Percentiles rank a stretch among this genome's conserved stretches.
These are phyloP conservation scores for Astragalus membranaceus DNA, from an alignment of 306 rosid genomes.

Conservation along the genomic window DNA sequence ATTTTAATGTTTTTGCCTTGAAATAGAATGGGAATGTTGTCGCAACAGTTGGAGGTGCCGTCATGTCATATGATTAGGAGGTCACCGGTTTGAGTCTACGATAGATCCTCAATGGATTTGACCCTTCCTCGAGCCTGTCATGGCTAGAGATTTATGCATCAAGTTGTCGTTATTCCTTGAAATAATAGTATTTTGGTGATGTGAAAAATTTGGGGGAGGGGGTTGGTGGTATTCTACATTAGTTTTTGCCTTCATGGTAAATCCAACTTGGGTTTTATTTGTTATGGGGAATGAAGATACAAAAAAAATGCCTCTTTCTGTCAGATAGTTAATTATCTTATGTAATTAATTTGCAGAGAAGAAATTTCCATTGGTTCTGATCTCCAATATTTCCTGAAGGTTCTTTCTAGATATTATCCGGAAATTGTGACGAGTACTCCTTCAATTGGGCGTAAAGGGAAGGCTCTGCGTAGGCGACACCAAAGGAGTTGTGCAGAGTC, in stretches of 20 bases:
- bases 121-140: neutral
- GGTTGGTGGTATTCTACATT: neutral
- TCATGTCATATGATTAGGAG: neutral
- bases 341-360: neutral
- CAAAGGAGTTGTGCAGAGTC: constrained; percentile 37
- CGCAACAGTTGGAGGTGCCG: too few species aligned
- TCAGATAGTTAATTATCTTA: neutral
- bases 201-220: neutral
- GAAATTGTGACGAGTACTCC: constrained; percentile 49
- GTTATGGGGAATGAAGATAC: neutral
- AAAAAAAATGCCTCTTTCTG: neutral
- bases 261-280: neutral
- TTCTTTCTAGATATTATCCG: constrained; percentile 65
- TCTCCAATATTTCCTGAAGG: constrained; percentile 33
- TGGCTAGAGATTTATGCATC: too few species aligned
- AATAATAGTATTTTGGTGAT: neutral
- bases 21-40: neutral
- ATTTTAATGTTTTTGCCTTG: neutral
- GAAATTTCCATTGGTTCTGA: neutral
- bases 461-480: constrained; percentile 76
- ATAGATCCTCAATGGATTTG: neutral
- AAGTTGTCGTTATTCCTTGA: neutral
- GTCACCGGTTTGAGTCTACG: neutral
- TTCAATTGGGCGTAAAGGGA: constrained; percentile 92
- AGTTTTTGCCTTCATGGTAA: neutral